A percentile compares a stretch with the other conserved stretches of the same genome.
These are phyloP conservation scores for Boletus edulis DNA, from an alignment of 768 basidiomycete species.

Conservation along the genomic window DNA sequence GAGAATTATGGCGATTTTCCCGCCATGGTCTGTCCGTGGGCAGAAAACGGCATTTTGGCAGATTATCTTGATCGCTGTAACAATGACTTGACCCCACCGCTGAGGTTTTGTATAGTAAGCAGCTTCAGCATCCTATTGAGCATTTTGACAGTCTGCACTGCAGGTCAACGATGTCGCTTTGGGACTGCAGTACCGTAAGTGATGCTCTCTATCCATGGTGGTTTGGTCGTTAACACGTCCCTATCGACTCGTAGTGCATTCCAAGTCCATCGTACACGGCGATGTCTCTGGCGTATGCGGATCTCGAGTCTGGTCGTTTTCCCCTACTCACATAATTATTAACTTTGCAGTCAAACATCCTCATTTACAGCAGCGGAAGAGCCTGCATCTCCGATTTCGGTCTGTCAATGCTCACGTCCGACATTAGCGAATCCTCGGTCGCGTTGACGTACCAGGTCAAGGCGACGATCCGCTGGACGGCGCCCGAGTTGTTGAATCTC, in stretches of 20 bases:
- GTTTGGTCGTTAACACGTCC: neutral
- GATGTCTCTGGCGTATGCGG: constrained; percentile 29
- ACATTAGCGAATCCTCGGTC: constrained; percentile 32
- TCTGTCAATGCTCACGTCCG: constrained; percentile 38
- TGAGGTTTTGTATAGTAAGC: constrained; percentile 18
- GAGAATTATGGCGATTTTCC: constrained; percentile 27
- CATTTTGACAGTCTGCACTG: neutral
- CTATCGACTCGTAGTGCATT: constrained; percentile 18
- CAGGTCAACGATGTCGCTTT: constrained; percentile 27
- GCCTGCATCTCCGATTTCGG: constrained; percentile 48
- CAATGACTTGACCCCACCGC: constrained; percentile 9
- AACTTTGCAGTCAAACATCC: constrained; percentile 39
- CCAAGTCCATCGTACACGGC: constrained; percentile 19
- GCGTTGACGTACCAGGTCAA: constrained; percentile 30
- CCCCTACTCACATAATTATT: neutral
- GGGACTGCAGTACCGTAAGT: constrained; percentile 27
- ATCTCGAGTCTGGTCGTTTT: neutral
- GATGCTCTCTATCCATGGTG: neutral
- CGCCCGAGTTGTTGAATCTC: constrained; percentile 36
- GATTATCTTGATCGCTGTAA: constrained; percentile 18
- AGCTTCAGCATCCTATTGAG: neutral
- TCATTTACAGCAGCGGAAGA: constrained; percentile 40
- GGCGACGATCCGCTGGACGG: constrained; percentile 51
- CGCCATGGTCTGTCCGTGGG: constrained; percentile 36
- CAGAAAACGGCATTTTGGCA: constrained; percentile 27